Base-by-base conservation (phyloP, 805 yeast genomes). In the Candida golubevii region DNA sequence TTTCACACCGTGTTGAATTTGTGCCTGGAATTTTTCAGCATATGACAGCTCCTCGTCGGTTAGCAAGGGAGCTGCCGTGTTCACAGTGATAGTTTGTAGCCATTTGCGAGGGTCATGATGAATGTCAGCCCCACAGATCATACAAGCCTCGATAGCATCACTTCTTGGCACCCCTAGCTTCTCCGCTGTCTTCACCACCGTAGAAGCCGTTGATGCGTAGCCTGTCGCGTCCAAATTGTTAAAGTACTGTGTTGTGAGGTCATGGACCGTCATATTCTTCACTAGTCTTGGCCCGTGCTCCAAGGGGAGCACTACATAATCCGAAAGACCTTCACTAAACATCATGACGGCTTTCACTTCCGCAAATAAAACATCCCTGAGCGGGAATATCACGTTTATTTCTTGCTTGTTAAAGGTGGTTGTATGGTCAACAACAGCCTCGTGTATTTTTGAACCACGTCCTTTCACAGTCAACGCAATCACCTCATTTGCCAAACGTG, bases 101-200 rank as follows among this genome's bases (percentile, higher is more conserved):
- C 96, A 88, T 11, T 63, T 59, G 44, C 75, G 69, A 3, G 93
- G 85, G 48, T 79, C 74, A 30, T 71, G 72, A 46, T 77, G 79
- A 10, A 85, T 74, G 1, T 63, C 67, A 5, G 62, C 68, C 1
- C 74, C 72, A 57, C 96, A 88, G 1, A 87, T 51, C 11, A 63
- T 63, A 61, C 96, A 88, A 6, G 38, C 41, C 6, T 51, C 58
- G 1, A 53, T 53, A 1, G 56, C 47, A 9, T 45, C 55, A 2
- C 33, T 43, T 40, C 46, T 59, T 0, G 86, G 87, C 7, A 71
- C 71, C 1, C 73, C 75, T 36, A 90, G 65, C 60, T 91, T 89
- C 38, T 82, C 82, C 6, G 93, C 96, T 0, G 96, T 89, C 52
- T 87, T 83, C 11, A 89, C 89, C 15, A 91, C 97, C 0, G 98